Percentiles rank a stretch among this genome's conserved stretches.
Evolutionary conservation across 768 basidiomycete genomes (phyloP).

Genomic region (Termitomyces sp.): DNA sequence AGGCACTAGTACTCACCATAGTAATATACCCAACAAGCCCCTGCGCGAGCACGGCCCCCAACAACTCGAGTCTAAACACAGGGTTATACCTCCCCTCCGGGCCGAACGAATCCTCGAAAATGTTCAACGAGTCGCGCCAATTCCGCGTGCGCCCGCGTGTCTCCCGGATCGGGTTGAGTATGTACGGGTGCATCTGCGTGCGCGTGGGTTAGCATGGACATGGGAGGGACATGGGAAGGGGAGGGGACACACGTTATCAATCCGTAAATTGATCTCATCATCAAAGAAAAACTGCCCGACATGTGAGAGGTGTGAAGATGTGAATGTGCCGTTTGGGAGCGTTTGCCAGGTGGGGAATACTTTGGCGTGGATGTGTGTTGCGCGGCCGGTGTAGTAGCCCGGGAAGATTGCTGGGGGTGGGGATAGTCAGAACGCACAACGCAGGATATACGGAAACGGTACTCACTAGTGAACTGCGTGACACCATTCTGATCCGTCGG

Average conservation of each 20-base stretch:
- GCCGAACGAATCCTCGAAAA: slow-evolving; percentile 48
- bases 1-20: slow-evolving; percentile 41
- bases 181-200: slow-evolving; percentile 48
- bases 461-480: slow-evolving; percentile 49
- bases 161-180: slow-evolving; percentile 44
- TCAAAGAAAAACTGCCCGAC: slow-evolving; percentile 58
- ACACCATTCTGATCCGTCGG: slow-evolving; percentile 51
- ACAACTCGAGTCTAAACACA: slow-evolving; percentile 45
- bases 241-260: slow-evolving; percentile 37
- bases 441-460: no score
- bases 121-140: slow-evolving; percentile 49
- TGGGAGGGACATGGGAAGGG: not conserved
- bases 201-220: not conserved
- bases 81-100: slow-evolving; percentile 50
- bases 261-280: slow-evolving; percentile 43
- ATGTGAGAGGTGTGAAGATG: slow-evolving; percentile 40
- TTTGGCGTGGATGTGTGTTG: slow-evolving; percentile 53
- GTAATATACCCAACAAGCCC: slow-evolving; percentile 54
- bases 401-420: slow-evolving; percentile 49
- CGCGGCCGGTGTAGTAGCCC: slow-evolving; percentile 55
- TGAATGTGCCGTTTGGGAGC: slow-evolving; percentile 42
- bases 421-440: no score
- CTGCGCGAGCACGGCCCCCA: slow-evolving; percentile 48
- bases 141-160: slow-evolving; percentile 49
- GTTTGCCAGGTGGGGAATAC: slow-evolving; percentile 48